Conservation (phyloP, 2,329 filamentous ascomycete genomes). For the Hypoxylon sp. region DNA sequence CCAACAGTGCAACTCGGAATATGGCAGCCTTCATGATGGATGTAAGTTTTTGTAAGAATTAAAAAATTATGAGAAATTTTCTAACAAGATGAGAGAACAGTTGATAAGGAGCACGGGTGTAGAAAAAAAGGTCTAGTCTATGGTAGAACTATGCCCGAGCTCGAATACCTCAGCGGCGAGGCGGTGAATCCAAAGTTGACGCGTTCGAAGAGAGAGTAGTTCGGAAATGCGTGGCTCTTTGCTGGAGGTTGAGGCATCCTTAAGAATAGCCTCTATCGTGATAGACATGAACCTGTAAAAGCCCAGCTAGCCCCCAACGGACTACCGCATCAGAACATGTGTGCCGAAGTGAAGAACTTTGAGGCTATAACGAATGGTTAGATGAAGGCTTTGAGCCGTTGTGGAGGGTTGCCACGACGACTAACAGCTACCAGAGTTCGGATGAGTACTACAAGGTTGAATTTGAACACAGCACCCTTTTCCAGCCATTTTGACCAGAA, state of each 20-base stretch:
- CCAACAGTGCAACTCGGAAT: constrained; percentile 47
- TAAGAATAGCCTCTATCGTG: constrained; percentile 4
- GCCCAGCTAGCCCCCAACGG: constrained; percentile 11
- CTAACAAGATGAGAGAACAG: not conserved
- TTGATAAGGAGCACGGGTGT: not conserved
- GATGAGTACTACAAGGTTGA: constrained; percentile 21
- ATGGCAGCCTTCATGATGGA: constrained; percentile 47
- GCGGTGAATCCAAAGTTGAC: constrained; percentile 24
- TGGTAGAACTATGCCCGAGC: constrained; percentile 28
- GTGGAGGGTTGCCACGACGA: not conserved
- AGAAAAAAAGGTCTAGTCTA: constrained; percentile 11
- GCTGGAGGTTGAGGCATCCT: constrained; percentile 17
- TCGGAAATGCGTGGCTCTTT: constrained; percentile 29
- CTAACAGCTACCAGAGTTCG: constrained; percentile 26
- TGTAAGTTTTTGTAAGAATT: not conserved
- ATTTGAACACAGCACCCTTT: constrained; percentile 10
- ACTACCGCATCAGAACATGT: constrained; percentile 12
- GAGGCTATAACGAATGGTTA: not conserved
- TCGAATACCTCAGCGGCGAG: constrained; percentile 29
- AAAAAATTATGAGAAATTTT: constrained; percentile 12
- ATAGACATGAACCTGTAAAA: not conserved
- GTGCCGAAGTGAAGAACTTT: constrained; percentile 2
- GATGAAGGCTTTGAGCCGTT: not conserved
- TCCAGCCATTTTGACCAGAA: not conserved
- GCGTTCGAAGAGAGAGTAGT: constrained; percentile 35